Percentiles rank a stretch among this genome's conserved stretches.
Evolutionary conservation across 371 early-diverging fungal genomes (phyloP).

Genomic region (Mucor saturninus): DNA sequence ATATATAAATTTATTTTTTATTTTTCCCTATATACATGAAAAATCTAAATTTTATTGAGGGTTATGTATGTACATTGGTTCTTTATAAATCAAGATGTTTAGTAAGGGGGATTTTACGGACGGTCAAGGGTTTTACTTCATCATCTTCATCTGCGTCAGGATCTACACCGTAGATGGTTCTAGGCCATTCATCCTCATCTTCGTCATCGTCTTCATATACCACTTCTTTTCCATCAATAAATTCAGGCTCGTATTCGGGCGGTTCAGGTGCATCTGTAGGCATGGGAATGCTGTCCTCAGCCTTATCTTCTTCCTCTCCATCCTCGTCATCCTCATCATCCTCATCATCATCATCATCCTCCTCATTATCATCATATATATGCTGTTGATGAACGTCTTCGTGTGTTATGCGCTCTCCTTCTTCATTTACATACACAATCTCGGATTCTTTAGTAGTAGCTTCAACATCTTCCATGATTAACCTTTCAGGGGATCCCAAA

Average conservation of each 20-base stretch:
- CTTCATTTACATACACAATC: background rate
- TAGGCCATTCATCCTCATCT: slow-evolving; percentile 36
- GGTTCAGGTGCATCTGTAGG: slow-evolving; percentile 26
- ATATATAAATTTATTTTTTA: no score
- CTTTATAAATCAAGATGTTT: background rate
- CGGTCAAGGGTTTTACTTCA: slow-evolving; percentile 7
- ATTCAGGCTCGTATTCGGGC: slow-evolving; percentile 24
- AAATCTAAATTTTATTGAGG: background rate
- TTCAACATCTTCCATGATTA: background rate
- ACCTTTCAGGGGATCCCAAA: background rate
- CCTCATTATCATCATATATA: background rate
- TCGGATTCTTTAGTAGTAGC: background rate
- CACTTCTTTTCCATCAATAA: slow-evolving; percentile 27
- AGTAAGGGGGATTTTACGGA: slow-evolving; percentile 20
- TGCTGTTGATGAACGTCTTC: background rate
- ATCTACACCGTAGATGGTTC: slow-evolving; percentile 23
- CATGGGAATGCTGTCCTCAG: background rate
- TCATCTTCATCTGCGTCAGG: slow-evolving; percentile 21
- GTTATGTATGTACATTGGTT: background rate
- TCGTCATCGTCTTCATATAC: slow-evolving; percentile 26
- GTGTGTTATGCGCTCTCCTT: background rate
- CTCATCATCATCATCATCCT: background rate
- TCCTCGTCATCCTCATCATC: slow-evolving; percentile 9
- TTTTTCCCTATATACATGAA: no score
- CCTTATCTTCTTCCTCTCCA: slow-evolving; percentile 13